Conservation (phyloP, 2,329 filamentous ascomycete species). For the Penicillium sp. region DNA sequence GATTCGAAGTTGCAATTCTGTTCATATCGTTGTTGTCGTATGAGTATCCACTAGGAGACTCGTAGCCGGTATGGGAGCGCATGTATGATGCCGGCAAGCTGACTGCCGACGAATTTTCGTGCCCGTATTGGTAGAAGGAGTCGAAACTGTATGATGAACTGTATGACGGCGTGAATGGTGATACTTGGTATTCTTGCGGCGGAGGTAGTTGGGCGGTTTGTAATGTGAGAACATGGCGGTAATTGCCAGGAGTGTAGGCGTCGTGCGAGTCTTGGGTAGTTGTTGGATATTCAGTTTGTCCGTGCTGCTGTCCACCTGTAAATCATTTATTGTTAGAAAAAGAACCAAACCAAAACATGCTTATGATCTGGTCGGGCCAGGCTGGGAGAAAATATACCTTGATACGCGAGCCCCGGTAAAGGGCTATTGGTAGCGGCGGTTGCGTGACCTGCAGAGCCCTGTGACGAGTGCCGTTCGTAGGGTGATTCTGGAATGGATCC, state of each 20-base stretch:
- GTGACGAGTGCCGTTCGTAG: conserved; percentile 21
- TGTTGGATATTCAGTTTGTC: conserved; percentile 23
- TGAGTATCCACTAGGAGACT: conserved; percentile 13
- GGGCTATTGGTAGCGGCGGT: conserved; percentile 1
- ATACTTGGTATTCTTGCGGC: conserved; percentile 31
- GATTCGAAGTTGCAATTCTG: conserved; percentile 2
- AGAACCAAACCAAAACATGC: neutral
- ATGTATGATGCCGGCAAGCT: conserved; percentile 33
- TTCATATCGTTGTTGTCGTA: conserved; percentile 6
- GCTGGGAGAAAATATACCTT: conserved; percentile 1
- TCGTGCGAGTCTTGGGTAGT: conserved; percentile 22
- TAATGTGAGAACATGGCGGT: conserved; percentile 26
- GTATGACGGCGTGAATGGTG: conserved; percentile 12
- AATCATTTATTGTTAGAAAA: neutral
- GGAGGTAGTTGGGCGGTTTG: conserved; percentile 31
- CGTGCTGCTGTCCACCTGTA: conserved; percentile 27
- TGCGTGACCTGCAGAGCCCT: conserved; percentile 16
- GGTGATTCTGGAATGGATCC: conserved; percentile 9
- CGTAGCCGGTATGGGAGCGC: conserved; percentile 23
- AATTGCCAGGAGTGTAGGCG: conserved; percentile 25
- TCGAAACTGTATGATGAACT: conserved; percentile 13
- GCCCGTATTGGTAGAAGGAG: conserved; percentile 24
- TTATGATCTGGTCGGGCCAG: neutral
- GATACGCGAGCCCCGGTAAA: conserved; percentile 9
- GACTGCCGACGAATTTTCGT: conserved; percentile 32